These are phyloP conservation scores for Exophiala alcalophila DNA, from an alignment of 2,329 filamentous ascomycete species.

Conservation along the genomic window DNA sequence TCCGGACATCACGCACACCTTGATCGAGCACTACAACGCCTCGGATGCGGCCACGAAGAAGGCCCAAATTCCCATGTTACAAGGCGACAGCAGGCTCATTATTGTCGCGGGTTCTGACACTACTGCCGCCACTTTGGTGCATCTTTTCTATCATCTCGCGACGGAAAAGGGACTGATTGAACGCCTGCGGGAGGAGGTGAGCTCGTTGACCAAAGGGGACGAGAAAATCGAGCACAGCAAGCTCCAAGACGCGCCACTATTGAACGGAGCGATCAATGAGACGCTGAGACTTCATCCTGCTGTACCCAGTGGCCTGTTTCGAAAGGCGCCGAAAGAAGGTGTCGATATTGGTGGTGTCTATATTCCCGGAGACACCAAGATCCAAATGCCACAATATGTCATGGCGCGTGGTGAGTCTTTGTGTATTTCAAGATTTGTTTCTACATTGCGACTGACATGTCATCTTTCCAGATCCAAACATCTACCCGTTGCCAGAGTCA, in stretches of 20 bases:
- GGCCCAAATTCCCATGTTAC: slow-evolving; percentile 30
- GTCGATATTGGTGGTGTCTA: slow-evolving; percentile 36
- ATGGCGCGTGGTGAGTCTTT: slow-evolving; percentile 21
- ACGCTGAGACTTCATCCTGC: slow-evolving; percentile 44
- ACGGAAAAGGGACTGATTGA: slow-evolving; percentile 26
- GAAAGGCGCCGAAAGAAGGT: slow-evolving; percentile 41
- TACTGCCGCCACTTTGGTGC: slow-evolving; percentile 40
- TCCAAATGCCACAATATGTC: slow-evolving; percentile 29
- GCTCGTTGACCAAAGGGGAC: slow-evolving; percentile 14
- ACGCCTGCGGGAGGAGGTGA: slow-evolving; percentile 37
- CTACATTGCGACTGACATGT: slow-evolving; percentile 1
- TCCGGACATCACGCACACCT: slow-evolving; percentile 31
- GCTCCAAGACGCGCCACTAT: slow-evolving; percentile 16
- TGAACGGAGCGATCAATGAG: slow-evolving; percentile 42
- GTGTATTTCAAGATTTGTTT: background rate
- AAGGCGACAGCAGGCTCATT: slow-evolving; percentile 34
- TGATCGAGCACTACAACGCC: slow-evolving; percentile 30
- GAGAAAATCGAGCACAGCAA: slow-evolving; percentile 10
- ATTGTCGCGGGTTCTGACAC: slow-evolving; percentile 41
- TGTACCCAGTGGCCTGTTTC: slow-evolving; percentile 37
- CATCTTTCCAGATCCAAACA: slow-evolving; percentile 16
- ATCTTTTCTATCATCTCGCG: slow-evolving; percentile 42
- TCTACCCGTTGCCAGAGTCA: slow-evolving; percentile 20
- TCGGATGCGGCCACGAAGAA: slow-evolving; percentile 15
- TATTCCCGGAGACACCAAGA: slow-evolving; percentile 36